These are phyloP conservation scores for Handroanthus guayacan DNA, from an alignment of 257 asterid species.

Conservation along the genomic window DNA sequence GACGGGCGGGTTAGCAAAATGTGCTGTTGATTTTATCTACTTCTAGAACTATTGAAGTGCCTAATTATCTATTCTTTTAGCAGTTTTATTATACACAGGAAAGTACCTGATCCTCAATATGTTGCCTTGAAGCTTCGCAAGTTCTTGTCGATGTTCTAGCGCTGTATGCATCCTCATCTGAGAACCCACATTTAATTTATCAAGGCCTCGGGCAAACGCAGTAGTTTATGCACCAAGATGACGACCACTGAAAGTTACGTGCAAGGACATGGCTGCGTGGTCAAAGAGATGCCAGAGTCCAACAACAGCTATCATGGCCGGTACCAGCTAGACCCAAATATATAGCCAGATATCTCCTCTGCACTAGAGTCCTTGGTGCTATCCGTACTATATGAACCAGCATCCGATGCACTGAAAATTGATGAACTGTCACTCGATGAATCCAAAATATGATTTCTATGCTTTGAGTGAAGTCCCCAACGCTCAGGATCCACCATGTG, in stretches of 20 bases:
- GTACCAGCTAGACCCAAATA: conserved; percentile 57
- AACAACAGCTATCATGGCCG: conserved; percentile 24
- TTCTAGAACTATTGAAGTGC: conserved; percentile 29
- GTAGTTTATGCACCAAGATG: not conserved
- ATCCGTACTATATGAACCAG: conserved; percentile 64
- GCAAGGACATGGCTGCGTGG: conserved; percentile 15
- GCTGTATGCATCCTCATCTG: conserved; percentile 9
- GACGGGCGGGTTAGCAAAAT: conserved; percentile 32
- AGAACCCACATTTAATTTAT: conserved; percentile 6
- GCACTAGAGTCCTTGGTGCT: conserved; percentile 68
- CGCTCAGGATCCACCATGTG: conserved; percentile 34
- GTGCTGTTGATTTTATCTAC: conserved; percentile 39
- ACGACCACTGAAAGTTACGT: not conserved
- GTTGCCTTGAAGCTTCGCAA: conserved; percentile 25
- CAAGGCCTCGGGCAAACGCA: not conserved
- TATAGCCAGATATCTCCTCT: conserved; percentile 61
- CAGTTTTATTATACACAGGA: conserved; percentile 48
- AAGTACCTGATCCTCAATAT: conserved; percentile 34
- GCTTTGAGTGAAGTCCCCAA: conserved; percentile 32
- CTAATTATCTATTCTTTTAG: conserved; percentile 34
- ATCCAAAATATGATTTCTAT: conserved; percentile 42
- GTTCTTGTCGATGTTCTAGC: conserved; percentile 15
- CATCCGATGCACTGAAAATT: conserved; percentile 60
- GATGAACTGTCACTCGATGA: conserved; percentile 63
- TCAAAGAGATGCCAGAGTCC: not conserved